Evolutionary conservation across 371 early-diverging fungal species (phyloP).

Genomic region (Lichtheimia corymbifera): DNA sequence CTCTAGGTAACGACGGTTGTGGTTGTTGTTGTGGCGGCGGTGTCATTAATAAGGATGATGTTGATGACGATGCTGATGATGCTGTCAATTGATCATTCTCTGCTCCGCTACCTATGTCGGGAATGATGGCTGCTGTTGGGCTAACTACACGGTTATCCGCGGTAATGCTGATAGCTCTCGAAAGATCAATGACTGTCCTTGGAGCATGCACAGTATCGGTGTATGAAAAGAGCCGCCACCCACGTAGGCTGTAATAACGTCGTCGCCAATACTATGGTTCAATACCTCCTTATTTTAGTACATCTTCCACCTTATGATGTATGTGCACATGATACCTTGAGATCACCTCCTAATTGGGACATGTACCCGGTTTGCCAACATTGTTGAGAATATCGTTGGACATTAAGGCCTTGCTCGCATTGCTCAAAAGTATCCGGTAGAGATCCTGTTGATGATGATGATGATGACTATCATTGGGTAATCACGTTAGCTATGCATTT

Average conservation of each 20-base stretch:
- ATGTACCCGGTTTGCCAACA: conserved; percentile 40
- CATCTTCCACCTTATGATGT: neutral
- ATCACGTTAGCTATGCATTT: neutral
- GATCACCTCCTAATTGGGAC: conserved; percentile 33
- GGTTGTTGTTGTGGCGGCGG: neutral
- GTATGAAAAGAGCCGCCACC: conserved; percentile 25
- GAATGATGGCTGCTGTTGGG: neutral
- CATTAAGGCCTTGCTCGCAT: conserved; percentile 35
- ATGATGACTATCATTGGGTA: neutral
- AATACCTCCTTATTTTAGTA: neutral
- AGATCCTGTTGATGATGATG: neutral
- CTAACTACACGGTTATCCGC: conserved; percentile 17
- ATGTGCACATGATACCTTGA: conserved; percentile 20
- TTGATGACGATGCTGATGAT: conserved; percentile 8
- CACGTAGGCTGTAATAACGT: conserved; percentile 22
- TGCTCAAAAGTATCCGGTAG: conserved; percentile 23
- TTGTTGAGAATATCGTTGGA: conserved; percentile 31
- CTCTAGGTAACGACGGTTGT: neutral
- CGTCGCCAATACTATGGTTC: conserved; percentile 28
- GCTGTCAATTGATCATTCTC: no score
- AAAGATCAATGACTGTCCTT: conserved; percentile 26
- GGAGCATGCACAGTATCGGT: conserved; percentile 18
- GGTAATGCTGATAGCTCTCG: conserved; percentile 22
- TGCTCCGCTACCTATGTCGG: no score
- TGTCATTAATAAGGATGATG: neutral